Evolutionary conservation across 192 early-diverging fungal species (phyloP).

Genomic region (Phycomyces blakesleeanus): DNA sequence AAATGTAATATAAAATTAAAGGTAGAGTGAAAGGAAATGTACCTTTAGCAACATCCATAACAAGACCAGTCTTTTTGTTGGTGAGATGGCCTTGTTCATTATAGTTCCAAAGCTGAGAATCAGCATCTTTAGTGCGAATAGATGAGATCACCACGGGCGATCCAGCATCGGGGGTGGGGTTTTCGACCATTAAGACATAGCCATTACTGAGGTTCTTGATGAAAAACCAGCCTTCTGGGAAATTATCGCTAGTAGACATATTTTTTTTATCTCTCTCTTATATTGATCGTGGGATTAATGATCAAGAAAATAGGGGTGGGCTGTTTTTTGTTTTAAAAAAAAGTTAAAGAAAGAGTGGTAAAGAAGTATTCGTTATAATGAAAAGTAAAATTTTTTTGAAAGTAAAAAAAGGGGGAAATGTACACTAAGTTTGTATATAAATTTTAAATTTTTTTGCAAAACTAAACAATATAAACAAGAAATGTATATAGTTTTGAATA

Average conservation of each 20-base stretch:
- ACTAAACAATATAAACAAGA: conserved; percentile 2
- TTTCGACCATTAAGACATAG: conserved; percentile 22
- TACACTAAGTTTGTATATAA: neutral
- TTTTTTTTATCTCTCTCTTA: neutral
- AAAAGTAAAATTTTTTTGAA: too few species aligned
- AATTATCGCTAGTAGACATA: conserved; percentile 20
- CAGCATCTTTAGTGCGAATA: conserved; percentile 23
- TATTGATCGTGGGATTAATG: neutral
- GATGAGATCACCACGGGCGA: conserved; percentile 18
- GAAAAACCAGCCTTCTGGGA: conserved; percentile 37
- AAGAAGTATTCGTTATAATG: too few species aligned
- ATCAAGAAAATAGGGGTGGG: neutral
- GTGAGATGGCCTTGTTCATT: conserved; percentile 20
- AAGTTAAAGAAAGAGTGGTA: too few species aligned
- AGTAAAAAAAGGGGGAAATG: neutral
- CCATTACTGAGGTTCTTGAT: conserved; percentile 30
- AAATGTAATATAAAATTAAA: neutral
- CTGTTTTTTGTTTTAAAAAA: conserved; percentile 6
- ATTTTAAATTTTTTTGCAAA: neutral
- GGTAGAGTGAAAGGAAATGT: conserved; percentile 1
- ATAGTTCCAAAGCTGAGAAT: conserved; percentile 24
- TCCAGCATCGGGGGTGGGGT: conserved; percentile 20
- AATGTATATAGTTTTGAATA: neutral
- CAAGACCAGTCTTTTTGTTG: conserved; percentile 30
- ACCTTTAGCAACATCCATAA: conserved; percentile 29